Base-by-base conservation (phyloP, 208 protist genomes). In the Crithidia brevicula region DNA sequence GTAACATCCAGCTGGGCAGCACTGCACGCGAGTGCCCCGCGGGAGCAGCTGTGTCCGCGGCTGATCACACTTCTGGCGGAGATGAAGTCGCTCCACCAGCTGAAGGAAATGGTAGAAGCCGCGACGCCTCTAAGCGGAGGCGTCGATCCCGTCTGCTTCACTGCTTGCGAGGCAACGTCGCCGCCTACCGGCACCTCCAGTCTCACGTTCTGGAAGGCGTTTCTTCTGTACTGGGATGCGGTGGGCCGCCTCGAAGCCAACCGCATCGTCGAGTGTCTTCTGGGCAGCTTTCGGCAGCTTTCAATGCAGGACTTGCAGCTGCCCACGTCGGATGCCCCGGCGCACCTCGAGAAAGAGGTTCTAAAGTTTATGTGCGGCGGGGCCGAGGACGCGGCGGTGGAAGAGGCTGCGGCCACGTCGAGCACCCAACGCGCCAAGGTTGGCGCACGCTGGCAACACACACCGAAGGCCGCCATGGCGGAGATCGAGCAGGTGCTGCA, bases 321-420 rank as follows among this genome's bases (percentile, higher is more conserved):
- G 30, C 86, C 86, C 15, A 86, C 51, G 1, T 66, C 74, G 28
- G 77, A 69, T 23, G 89, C 77, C 1, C 85, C 86, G 13, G 43
- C 61, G 1, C 73, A 85, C 27, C 74, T 89, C 1, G 84, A 91
- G 73, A 57, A 71, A 13, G 59, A 80, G 53, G 89, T 95, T 16
- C 50, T 90, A 25, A 30, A 76, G 18, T 91, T 86, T 56, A 89
- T 95, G 64, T 84, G 85, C 34, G 86, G 89, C 30, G 85, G 80
- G 13, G 52, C 33, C 13, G 46, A 64, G 36, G 58, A 46, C 42
- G 27, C 56, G 13, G 22, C 60, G 36, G 47, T 30, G 4, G 47
- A 7, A 53, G 6, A 10, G 6, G 20, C 47, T 7, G 36, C 31
- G 36, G 28, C 49, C 23, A 15, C 23, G 28, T 25, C 16, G 38